Evolutionary conservation across 805 yeast species (phyloP), one percentile per base, ranked within the genome.

Genomic region (Citeromyces nyonsensis): DNA sequence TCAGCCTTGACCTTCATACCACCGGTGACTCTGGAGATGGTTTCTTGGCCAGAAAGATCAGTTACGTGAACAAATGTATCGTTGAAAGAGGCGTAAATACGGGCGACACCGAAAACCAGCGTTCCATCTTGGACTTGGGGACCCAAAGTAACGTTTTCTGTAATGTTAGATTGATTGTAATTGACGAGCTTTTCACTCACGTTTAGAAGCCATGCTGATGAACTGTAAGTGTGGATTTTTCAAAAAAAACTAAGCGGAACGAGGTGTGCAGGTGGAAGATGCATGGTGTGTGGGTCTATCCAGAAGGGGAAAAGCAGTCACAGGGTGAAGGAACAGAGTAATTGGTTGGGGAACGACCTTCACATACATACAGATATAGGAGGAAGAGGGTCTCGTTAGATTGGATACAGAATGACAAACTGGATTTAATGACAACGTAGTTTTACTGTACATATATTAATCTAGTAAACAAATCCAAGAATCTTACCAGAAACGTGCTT

Each of bases 1-100:
- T 91, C 99, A 57, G 98, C 98, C 79, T 91, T 91, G 67, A 91
- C 99, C 78, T 91, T 91, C 98, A 91, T 91, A 71, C 98, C 99
- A 77, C 99, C 99, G 60, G 98, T 91, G 55, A 91, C 95, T 73
- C 97, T 85, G 73, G 95, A 78, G 61, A 91, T 88, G 71, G 99
- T 91, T 73, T 93, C 99, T 69, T 88, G 91, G 69, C 98, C 99
- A 56, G 97, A 83, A 54, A 86, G 73, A 75, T 91, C 99, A 56
- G 99, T 91, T 56, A 91, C 91, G 67, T 91, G 99, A 55, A 91
- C 99, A 71, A 91, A 91, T 48, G 99, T 91, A 74, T 91, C 99
- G 81, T 91, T 91, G 77, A 86, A 85, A 48, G 98, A 93, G 59
- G 99, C 99, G 62, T 75, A 91, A 78, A 91, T 91, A 73, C 96